Percentiles rank a stretch among this genome's conserved stretches.
Evolutionary conservation across 495 filamentous ascomycete species (phyloP).

Genomic region (Xanthoparmelia taractica): DNA sequence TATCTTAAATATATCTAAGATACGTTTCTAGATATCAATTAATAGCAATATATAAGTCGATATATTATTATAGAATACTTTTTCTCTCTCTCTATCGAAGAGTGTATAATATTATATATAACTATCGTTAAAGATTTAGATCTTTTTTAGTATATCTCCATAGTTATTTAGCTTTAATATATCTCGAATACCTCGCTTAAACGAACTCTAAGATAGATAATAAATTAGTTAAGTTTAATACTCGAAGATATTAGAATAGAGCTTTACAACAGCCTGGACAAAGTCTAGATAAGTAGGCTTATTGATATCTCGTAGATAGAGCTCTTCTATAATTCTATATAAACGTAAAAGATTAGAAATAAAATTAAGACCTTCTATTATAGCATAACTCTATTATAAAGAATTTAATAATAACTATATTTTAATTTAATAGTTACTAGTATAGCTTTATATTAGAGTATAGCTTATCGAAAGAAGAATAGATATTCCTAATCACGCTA

Average conservation of each 20-base stretch:
- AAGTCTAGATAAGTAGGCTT: conserved; percentile 21
- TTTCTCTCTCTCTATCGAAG: conserved; percentile 1
- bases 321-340: conserved; percentile 4
- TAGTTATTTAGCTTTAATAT: conserved; percentile 26
- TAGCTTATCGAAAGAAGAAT: conserved; percentile 29
- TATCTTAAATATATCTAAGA: background rate
- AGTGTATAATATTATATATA: background rate
- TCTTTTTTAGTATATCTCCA: conserved; percentile 22
- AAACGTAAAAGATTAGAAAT: no score
- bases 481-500: conserved; percentile 32
- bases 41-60: background rate
- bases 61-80: background rate
- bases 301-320: conserved; percentile 18
- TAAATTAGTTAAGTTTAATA: conserved; percentile 29
- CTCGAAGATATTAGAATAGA: no score
- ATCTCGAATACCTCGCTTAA: conserved; percentile 25
- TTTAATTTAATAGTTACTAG: conserved; percentile 3
- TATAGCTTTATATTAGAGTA: background rate
- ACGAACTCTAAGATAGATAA: conserved; percentile 27
- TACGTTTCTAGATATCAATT: conserved; percentile 8
- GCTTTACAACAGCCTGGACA: conserved; percentile 13
- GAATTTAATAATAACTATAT: conserved; percentile 7
- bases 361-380: no score
- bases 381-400: background rate
- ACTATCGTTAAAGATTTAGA: conserved; percentile 11